Base-by-base conservation (phyloP, 1,284 basidiomycete genomes). In the Moesziomyces antarcticus region DNA sequence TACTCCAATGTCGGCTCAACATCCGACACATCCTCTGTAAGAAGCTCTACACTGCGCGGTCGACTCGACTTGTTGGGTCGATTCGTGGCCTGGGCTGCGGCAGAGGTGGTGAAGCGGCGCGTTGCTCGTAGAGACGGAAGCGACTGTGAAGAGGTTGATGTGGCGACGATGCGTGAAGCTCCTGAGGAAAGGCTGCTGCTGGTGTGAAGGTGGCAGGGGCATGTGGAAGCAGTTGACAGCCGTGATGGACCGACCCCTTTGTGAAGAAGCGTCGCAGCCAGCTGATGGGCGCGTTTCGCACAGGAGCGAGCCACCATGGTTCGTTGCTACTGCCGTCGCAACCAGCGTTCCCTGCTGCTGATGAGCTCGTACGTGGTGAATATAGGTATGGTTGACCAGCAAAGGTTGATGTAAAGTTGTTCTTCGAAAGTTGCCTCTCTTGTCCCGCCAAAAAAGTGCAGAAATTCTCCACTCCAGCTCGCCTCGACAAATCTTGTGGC, bases 1-100 rank as follows among this genome's bases (percentile, higher is more conserved):
- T 75, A 64, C 20, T 70, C 67, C 3, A 75, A 49, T 0, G 72
- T 75, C 3, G 67, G 72, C 21, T 56, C 63, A 2, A 62, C 72
- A 18, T 71, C 56, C 0, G 55, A 42, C 14, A 60, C 66, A 21
- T 74, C 71, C 7, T 60, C 71, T 0, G 48, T 41, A 8, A 74
- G 22, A 3, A 67, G 49, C 11, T 49, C 42, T 24, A 50, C 20
- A 30, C 33, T 61, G n/a, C 48, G 52, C 5, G 24, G 25, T 8
- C 24, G 25, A 8, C 20, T 51, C 18, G 37, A 25, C n/a, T 25
- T 9, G 10, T 49, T 21, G 16, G 14, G 8, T 21, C 21, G 37
- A 14, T 51, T 25, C 20, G 33, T 16, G 33, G 18, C 30, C 24
- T 48, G 24, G 7, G 30, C 13, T 13, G 46, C 4, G 5, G 18